phyloP scores from a whole-genome alignment of 345 rosid genomes.

The Sonneratia alba region DNA sequence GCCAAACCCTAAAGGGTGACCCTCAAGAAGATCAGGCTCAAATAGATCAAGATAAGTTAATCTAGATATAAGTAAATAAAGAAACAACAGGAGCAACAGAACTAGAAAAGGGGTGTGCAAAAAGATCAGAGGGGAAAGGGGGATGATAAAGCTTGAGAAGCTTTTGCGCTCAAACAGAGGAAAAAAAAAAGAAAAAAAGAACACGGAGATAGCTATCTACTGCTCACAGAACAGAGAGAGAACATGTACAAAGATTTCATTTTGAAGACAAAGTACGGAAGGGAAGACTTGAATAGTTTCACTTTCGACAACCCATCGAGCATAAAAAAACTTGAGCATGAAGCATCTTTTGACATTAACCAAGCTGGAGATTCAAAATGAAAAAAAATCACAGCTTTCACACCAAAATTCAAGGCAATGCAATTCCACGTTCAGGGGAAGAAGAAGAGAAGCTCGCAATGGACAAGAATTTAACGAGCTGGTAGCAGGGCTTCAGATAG shows the following conservation, averaged over 20 bases:
- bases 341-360: conserved; percentile 29
- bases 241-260: conserved; percentile 22
- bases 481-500: neutral
- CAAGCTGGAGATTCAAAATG: too few relatives aligned
- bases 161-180: conserved; percentile 2
- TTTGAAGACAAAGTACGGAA: conserved; percentile 22
- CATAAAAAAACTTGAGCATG: conserved; percentile 22
- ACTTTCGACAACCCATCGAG: conserved; percentile 42
- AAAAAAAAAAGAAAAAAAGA: neutral
- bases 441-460: neutral
- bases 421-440: conserved; percentile 3
- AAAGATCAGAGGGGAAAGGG: too few relatives aligned
- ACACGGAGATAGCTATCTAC: conserved; percentile 21
- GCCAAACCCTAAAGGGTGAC: neutral
- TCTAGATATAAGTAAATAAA: too few relatives aligned
- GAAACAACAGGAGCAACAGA: too few relatives aligned
- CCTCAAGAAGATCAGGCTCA: conserved; percentile 14
- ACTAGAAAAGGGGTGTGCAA: too few relatives aligned
- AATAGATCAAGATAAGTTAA: neutral
- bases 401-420: conserved; percentile 20
- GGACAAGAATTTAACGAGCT: neutral
- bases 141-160: neutral
- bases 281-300: conserved; percentile 19
- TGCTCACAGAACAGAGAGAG: conserved; percentile 39
- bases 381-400: neutral